These are phyloP conservation scores for Oldenlandia corymbosa DNA, from an alignment of 257 asterid genomes.

Conservation along the genomic window DNA sequence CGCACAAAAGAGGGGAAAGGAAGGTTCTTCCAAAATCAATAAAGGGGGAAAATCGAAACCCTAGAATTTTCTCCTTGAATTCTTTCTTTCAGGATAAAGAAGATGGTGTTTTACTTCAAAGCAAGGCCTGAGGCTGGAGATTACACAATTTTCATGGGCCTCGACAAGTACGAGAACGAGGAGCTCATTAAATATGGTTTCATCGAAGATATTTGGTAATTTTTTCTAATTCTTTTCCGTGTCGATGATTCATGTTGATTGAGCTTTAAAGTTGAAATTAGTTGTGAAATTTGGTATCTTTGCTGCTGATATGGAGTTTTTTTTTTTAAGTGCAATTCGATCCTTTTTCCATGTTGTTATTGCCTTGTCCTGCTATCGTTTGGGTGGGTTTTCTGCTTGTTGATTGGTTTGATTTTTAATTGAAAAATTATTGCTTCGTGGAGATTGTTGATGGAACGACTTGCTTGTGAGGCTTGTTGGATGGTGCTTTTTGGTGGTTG, in stretches of 20 bases:
- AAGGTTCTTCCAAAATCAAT: background rate
- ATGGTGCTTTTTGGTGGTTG: background rate
- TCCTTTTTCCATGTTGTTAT: background rate
- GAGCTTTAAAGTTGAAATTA: background rate
- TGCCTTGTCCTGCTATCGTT: background rate
- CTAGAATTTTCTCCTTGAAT: slow-evolving; percentile 6
- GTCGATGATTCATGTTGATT: background rate
- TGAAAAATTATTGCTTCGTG: background rate
- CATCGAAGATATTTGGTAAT: slow-evolving; percentile 81
- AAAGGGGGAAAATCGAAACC: slow-evolving; percentile 11
- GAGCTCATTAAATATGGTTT: slow-evolving; percentile 94
- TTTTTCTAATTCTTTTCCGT: background rate
- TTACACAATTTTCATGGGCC: slow-evolving; percentile 91
- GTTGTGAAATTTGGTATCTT: background rate
- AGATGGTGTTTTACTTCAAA: slow-evolving; percentile 92
- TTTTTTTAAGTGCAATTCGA: background rate
- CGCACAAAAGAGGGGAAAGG: background rate
- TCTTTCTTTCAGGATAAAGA: background rate
- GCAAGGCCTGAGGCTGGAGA: slow-evolving; percentile 89
- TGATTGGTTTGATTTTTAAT: background rate
- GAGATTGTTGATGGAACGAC: background rate
- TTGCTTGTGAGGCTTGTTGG: background rate
- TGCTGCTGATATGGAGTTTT: background rate
- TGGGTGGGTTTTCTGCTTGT: background rate
- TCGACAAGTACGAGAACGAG: slow-evolving; percentile 89